Base-by-base conservation (phyloP, 2,329 filamentous ascomycete genomes). In the Thielaviopsis ethacetica region DNA sequence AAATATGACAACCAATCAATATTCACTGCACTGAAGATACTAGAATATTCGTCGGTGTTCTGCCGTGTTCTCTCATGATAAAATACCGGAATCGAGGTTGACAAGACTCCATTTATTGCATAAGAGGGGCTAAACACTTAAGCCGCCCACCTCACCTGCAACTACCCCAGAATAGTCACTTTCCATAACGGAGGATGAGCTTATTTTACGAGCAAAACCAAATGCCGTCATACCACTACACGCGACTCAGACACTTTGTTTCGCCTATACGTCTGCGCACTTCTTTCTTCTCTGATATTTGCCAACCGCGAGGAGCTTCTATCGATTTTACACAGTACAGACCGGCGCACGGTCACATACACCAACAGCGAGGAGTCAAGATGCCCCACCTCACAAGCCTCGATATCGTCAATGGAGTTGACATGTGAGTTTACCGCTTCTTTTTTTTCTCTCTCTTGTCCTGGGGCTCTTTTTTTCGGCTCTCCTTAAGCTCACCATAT, bases 381-480 rank as follows among this genome's bases (percentile, higher is more conserved):
- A 61, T 61, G 60, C 5, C 57, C 24, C 47, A 27, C 1, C 54
- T 61, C 15, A 61, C 60, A 41, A 76, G 76, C 64, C 67, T 82
- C 12, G 79, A 82, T 59, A 68, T 82, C 24, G 69, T 81, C 60
- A 71, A 74, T 61, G 73, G 76, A 58, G 76, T 75, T 57, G 80
- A 83, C 71, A 71, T 68, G 80, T 83, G 68, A 70, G 76, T 71
- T 53, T 47, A 34, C 21, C 27, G 9, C 38, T 19, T 34, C 10
- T 34, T 34, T 34, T 34, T 34, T 34, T 34, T 34, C 9, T 9
- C 9, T 27, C 26, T 9, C n/a, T 21, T 9, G 15, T 24, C 15
- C 12, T 21, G 22, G 19, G 55, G 13, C n/a, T 59, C 24, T 2
- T 21, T 3, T 49, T 10, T 21, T 47, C 24, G 7, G 44, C 44